These are phyloP conservation scores for Talaromyces ruber DNA, from an alignment of 495 filamentous ascomycete genomes.

Conservation along the genomic window DNA sequence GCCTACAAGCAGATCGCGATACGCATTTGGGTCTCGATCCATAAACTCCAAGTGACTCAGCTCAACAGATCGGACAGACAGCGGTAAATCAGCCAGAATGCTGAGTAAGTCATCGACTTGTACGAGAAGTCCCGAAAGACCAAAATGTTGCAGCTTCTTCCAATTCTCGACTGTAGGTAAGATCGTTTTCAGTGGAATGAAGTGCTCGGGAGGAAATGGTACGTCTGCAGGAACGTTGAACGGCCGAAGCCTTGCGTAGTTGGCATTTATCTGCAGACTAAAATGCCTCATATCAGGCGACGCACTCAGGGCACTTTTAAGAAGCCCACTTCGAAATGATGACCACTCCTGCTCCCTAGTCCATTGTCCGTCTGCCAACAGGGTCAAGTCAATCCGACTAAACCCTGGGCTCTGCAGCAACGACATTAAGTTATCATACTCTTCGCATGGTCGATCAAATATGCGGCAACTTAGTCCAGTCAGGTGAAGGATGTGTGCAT, in stretches of 20 bases:
- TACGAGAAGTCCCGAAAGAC: background rate
- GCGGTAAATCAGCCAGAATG: background rate
- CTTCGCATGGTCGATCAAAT: constrained; percentile 13
- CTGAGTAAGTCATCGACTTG: background rate
- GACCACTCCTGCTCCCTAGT: background rate
- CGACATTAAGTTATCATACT: constrained; percentile 10
- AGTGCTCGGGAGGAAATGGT: background rate
- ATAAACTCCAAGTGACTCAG: background rate
- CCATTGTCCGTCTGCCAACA: background rate
- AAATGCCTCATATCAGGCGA: background rate
- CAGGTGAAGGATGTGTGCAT: constrained; percentile 9
- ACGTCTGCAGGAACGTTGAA: too few relatives aligned
- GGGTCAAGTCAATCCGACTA: background rate
- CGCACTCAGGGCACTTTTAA: background rate
- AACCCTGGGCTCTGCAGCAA: background rate
- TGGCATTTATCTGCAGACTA: background rate
- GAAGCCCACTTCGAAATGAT: background rate
- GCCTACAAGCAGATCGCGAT: background rate
- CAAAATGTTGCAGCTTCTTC: constrained; percentile 3
- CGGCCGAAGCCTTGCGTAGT: background rate
- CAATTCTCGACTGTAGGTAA: background rate
- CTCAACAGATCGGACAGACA: background rate
- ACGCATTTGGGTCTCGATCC: background rate
- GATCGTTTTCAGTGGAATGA: background rate
- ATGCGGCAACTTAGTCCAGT: constrained; percentile 12